Conservation (phyloP, 2,329 filamentous ascomycete species). For the Metarhizium humberi region DNA sequence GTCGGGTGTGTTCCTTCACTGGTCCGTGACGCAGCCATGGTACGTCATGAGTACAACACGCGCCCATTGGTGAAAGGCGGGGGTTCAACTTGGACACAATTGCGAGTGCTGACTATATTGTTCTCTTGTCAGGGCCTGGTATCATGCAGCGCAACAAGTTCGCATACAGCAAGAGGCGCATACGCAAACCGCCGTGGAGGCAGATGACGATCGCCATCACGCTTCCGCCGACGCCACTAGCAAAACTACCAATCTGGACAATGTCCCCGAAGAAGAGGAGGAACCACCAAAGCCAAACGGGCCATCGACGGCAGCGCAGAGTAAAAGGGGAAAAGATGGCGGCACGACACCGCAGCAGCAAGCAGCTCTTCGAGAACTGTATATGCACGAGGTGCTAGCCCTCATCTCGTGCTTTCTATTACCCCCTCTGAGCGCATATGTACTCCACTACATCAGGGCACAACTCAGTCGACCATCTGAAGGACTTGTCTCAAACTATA, state of each 20-base stretch:
- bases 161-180: constrained; percentile 40
- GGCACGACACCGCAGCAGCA: constrained; percentile 19
- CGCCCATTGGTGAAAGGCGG: too few species aligned
- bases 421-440: constrained; percentile 69
- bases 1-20: constrained; percentile 81
- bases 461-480: constrained; percentile 79
- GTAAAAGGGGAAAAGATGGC: neutral
- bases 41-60: constrained; percentile 28
- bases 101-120: neutral
- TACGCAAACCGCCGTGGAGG: neutral
- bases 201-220: neutral
- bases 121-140: constrained; percentile 53
- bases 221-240: constrained; percentile 27
- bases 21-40: constrained; percentile 88
- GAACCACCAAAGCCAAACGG: neutral
- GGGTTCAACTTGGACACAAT: neutral
- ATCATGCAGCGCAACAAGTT: constrained; percentile 58
- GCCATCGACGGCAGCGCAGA: neutral
- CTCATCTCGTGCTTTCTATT: constrained; percentile 70
- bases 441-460: constrained; percentile 71
- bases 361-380: constrained; percentile 53
- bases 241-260: constrained; percentile 35
- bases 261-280: constrained; percentile 14
- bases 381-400: constrained; percentile 65
- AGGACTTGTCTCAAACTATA: constrained; percentile 84